Evolutionary conservation across 2,329 filamentous ascomycete species (phyloP), one percentile per base, ranked within the genome.

Genomic region (Aureobasidium sp.): DNA sequence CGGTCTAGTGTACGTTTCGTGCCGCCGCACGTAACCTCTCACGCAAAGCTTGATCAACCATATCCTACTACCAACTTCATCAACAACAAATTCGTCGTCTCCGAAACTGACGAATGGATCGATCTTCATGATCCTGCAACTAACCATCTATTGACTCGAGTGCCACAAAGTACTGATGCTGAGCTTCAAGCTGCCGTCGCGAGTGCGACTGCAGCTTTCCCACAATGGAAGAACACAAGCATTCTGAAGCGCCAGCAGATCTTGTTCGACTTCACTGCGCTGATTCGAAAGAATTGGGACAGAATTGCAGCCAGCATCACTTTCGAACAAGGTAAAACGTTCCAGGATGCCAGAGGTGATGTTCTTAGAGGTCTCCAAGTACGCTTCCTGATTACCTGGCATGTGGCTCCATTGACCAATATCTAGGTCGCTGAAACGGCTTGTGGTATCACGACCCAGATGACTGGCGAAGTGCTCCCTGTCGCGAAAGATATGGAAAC

Each of bases 401-500:
- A n/a, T n/a, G n/a, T n/a, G n/a, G n/a, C n/a, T n/a, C n/a, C n/a
- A n/a, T n/a, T n/a, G n/a, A n/a, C n/a, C n/a, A n/a, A n/a, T n/a
- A n/a, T n/a, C n/a, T n/a, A 94, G 79, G 90, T 94, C 32, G 90
- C 90, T 3, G 90, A 94, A 79, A 89, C 88, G 5, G 87, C 90
- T 23, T 90, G 89, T 71, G 88, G 82, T 51, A 91, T 91, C 61
- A 89, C 90, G 0, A 90, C 90, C 68, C 84, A 92, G 73, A 81
- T 94, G 75, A 90, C 89, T 74, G 90, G 90, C 44, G 89, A 94
- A 77, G 81, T 94, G 47, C 81, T 94, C 37, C 89, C 94, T 79
- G 90, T 94, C 10, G 84, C 89, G 59, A 92, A 90, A 81, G 90
- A 94, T 70, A 94, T 94, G 90, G 90, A 94, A 80, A 94, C 90